A percentile compares a stretch with the other conserved stretches of the same genome.
Conservation (phyloP, 371 early-diverging fungal species). For the Batkoa obscura region DNA sequence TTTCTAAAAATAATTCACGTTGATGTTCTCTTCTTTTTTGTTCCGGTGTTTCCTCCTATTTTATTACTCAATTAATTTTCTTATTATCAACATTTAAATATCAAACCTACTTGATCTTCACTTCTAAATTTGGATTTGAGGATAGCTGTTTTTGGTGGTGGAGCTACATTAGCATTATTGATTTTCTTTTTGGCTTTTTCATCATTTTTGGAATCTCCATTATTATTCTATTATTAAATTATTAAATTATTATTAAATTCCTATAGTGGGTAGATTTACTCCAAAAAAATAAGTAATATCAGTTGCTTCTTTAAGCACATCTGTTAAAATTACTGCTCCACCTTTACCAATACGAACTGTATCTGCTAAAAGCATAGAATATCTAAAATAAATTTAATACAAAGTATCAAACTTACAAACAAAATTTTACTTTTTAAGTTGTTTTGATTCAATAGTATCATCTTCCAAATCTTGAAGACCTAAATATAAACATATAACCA, state of each 20-base stretch:
- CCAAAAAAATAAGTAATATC: conserved; percentile 65
- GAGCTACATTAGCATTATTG: conserved; percentile 9
- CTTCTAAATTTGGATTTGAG: conserved; percentile 72
- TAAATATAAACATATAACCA: conserved; percentile 66
- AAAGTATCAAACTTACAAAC: background rate
- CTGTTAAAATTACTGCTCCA: conserved; percentile 43
- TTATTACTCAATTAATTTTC: background rate
- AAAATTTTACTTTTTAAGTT: conserved; percentile 14
- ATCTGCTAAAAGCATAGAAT: conserved; percentile 69
- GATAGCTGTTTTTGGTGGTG: conserved; percentile 44
- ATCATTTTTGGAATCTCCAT: no score
- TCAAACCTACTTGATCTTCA: conserved; percentile 28
- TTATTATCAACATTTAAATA: background rate
- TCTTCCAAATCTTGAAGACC: conserved; percentile 76
- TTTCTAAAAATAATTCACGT: conserved; percentile 52
- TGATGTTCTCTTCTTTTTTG: conserved; percentile 72
- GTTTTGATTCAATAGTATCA: conserved; percentile 37
- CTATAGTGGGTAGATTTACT: conserved; percentile 9
- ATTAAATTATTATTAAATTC: no score
- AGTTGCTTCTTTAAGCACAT: conserved; percentile 44
- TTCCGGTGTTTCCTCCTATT: conserved; percentile 51
- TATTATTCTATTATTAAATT: no score
- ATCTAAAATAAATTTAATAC: conserved; percentile 17
- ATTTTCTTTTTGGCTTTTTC: no score
- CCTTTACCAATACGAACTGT: conserved; percentile 51